These are phyloP conservation scores for Marasmius oreades DNA, from an alignment of 1,284 basidiomycete genomes.

Conservation along the genomic window DNA sequence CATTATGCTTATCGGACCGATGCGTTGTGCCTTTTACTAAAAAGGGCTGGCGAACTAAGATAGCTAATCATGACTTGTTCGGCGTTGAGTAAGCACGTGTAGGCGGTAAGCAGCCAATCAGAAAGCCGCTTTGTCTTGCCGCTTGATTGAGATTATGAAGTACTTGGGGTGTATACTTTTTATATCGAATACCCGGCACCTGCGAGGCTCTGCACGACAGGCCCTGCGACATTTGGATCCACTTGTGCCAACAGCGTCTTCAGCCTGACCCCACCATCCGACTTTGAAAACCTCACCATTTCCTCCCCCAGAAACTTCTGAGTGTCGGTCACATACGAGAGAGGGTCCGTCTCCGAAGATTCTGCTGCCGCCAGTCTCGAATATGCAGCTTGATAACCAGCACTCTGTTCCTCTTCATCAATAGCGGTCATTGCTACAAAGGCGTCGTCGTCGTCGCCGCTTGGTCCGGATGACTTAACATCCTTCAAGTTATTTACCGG, in stretches of 20 bases:
- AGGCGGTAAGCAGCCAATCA: no score
- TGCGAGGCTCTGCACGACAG: constrained; percentile 43
- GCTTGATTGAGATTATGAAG: no score
- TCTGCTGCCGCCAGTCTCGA: constrained; percentile 86
- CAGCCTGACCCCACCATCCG: constrained; percentile 25
- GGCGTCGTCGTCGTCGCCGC: constrained; percentile 48
- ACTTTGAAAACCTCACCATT: constrained; percentile 29
- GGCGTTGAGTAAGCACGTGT: no score
- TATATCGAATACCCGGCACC: constrained; percentile 33
- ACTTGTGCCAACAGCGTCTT: constrained; percentile 34
- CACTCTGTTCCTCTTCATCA: constrained; percentile 86
- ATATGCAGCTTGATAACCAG: constrained; percentile 92
- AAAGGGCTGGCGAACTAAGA: no score
- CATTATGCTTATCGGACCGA: no score
- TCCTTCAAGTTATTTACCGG: constrained; percentile 52
- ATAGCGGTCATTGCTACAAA: constrained; percentile 69
- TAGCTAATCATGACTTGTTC: no score
- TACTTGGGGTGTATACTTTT: neutral
- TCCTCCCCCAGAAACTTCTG: constrained; percentile 47
- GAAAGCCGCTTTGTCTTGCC: no score
- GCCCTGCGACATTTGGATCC: constrained; percentile 31
- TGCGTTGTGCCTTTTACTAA: no score
- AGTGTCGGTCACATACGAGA: constrained; percentile 58
- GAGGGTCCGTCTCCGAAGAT: constrained; percentile 48
- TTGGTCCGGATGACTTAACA: constrained; percentile 21